Base-by-base conservation (phyloP, 2,329 filamentous ascomycete genomes). In the Geosmithia putterillii region DNA sequence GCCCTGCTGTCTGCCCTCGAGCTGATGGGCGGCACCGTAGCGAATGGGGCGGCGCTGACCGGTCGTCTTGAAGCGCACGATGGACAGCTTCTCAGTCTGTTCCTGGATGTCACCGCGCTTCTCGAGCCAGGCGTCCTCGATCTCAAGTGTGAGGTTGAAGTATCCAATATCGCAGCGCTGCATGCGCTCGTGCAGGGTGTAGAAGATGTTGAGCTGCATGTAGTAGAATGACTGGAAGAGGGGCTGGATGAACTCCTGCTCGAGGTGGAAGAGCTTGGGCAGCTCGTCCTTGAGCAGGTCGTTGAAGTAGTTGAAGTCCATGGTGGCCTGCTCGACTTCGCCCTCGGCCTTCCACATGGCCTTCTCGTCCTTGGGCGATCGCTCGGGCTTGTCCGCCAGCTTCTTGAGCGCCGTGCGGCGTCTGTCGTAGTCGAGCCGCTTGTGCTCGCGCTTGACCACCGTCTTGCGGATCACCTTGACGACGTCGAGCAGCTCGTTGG, bases 221-320 rank as follows among this genome's bases (percentile, higher is more conserved):
- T 96, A 98, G 67, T 98, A 98, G 69, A 98, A 98, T 9, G 86
- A 94, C 62, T 96, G 92, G 73, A 98, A 98, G 7, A 98, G 77
- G 3, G 92, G 92, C 52, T 86, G 82, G 62, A 98, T 98, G 61
- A 98, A 96, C 62, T 96, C 84, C 50, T 82, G 78, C 63, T 98
- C 92, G 17, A 98, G 77, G 7, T 69, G 63, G 63, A 98, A 98
- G 10, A 98, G 76, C 62, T 88, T 87, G 22, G 92, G 92, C 49
- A 98, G 70, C 65, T 98, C 92, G 17, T 94, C 86, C 68, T 98
- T 98, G 48, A 98, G 76, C 42, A 98, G 71, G 56, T 95, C 87
- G 67, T 98, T 98, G 73, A 92, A 96, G 67, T 95, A 94, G 61
- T 96, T 90, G 69, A 83, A 98, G 55, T 98, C 92, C 59, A 95